These are phyloP conservation scores for Rosa lucieae DNA, from an alignment of 306 rosid genomes.

Conservation along the genomic window DNA sequence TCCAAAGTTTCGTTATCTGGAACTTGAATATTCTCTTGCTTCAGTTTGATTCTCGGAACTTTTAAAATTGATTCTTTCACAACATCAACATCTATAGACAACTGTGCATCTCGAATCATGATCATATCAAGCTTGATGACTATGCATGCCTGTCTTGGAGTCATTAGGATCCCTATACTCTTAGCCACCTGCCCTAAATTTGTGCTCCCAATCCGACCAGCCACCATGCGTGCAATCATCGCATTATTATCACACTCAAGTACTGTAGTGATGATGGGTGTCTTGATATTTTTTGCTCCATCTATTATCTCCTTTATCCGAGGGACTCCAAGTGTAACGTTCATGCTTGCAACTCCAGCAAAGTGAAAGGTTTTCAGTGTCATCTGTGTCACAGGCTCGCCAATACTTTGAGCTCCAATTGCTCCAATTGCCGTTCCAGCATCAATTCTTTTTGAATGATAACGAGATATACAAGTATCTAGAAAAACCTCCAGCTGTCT, in stretches of 20 bases:
- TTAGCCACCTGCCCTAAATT: constrained; percentile 37
- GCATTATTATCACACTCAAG: constrained; percentile 8
- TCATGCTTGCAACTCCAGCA: constrained; percentile 99
- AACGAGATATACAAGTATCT: constrained; percentile 81
- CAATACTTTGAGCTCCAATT: constrained; percentile 97
- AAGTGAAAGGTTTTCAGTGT: constrained; percentile 90
- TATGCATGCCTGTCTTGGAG: constrained; percentile 53
- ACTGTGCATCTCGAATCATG: constrained; percentile 55
- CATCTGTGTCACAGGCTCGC: constrained; percentile 99
- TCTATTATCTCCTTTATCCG: constrained; percentile 90
- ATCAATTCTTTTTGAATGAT: constrained; percentile 66
- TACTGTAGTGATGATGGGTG: constrained; percentile 81
- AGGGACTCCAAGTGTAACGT: constrained; percentile 91
- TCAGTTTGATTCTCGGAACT: constrained; percentile 65
- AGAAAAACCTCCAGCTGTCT: constrained; percentile 84
- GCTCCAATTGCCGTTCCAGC: constrained; percentile 92
- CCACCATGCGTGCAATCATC: too few species aligned
- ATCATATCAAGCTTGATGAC: constrained; percentile 70
- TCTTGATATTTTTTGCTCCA: constrained; percentile 68
- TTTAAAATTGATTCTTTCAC: constrained; percentile 69
- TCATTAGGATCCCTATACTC: constrained; percentile 56
- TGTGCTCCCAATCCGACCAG: too few species aligned
- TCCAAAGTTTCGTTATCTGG: constrained; percentile 61
- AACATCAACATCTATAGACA: constrained; percentile 64
- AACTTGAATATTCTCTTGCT: constrained; percentile 69